These are phyloP conservation scores for Silene coronaria DNA, from an alignment of 179 eudicot genomes.

Conservation along the genomic window DNA sequence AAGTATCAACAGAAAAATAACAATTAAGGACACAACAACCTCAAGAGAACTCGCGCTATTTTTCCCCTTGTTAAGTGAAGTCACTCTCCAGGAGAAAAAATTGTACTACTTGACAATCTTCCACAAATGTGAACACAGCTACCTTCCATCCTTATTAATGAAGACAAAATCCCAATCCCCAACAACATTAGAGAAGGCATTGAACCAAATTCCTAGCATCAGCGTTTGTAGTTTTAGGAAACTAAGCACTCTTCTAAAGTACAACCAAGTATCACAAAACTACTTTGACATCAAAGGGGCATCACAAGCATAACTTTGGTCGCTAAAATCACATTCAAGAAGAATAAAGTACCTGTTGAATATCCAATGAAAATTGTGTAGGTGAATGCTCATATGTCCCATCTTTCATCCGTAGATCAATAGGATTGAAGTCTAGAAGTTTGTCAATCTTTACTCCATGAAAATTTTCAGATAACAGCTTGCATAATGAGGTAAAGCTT, in stretches of 20 bases:
- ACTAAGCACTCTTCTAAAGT: neutral
- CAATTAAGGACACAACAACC: neutral
- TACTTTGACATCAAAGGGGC: neutral
- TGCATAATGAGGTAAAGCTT: slow-evolving; percentile 59
- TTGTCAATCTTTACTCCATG: slow-evolving; percentile 54
- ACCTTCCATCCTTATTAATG: neutral
- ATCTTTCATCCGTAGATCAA: slow-evolving; percentile 60
- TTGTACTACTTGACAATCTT: neutral
- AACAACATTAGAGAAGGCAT: neutral
- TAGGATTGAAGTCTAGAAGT: slow-evolving; percentile 45
- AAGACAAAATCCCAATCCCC: neutral
- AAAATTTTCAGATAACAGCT: slow-evolving; percentile 57
- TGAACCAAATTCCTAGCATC: neutral
- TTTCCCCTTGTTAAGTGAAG: neutral
- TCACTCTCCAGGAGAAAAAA: neutral
- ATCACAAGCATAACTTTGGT: neutral
- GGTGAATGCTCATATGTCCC: slow-evolving; percentile 69
- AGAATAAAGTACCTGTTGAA: slow-evolving; percentile 57
- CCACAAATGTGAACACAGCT: neutral
- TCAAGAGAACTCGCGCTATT: neutral
- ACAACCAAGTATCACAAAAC: neutral
- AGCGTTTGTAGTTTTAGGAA: neutral
- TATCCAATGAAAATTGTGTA: slow-evolving; percentile 56
- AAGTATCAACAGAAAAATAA: no score
- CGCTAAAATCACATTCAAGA: slow-evolving; percentile 3